These are phyloP conservation scores for Tricholoma bakamatsutake DNA, from an alignment of 768 basidiomycete species.

Conservation along the genomic window DNA sequence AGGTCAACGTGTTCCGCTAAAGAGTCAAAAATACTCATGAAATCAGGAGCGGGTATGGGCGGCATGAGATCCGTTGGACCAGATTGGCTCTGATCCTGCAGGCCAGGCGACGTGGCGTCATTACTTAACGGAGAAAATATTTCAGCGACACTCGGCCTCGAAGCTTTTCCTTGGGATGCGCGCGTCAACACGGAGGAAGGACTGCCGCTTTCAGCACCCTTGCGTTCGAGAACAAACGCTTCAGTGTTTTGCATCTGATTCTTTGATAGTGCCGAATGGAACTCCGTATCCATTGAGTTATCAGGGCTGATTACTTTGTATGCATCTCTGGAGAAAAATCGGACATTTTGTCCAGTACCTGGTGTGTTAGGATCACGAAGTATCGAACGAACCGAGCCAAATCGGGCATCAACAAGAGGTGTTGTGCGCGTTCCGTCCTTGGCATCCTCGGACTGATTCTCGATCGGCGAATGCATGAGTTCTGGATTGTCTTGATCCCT, in stretches of 20 bases:
- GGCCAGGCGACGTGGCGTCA: slow-evolving; percentile 10
- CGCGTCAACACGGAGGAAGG: slow-evolving; percentile 24
- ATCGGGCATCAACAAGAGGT: slow-evolving; percentile 28
- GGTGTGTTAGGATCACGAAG: slow-evolving; percentile 67
- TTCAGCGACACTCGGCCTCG: slow-evolving; percentile 41
- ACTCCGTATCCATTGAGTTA: slow-evolving; percentile 40
- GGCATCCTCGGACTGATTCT: slow-evolving; percentile 6
- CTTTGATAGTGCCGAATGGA: slow-evolving; percentile 23
- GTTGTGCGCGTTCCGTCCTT: slow-evolving; percentile 24
- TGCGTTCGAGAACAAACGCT: slow-evolving; percentile 25
- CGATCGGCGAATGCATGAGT: slow-evolving; percentile 2
- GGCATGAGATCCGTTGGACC: slow-evolving; percentile 27
- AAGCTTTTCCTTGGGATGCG: slow-evolving; percentile 28
- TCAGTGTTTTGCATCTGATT: slow-evolving; percentile 16
- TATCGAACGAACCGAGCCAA: slow-evolving; percentile 63
- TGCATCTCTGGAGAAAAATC: slow-evolving; percentile 69
- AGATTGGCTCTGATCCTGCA: slow-evolving; percentile 15
- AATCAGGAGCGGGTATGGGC: slow-evolving; percentile 35
- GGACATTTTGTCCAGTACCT: slow-evolving; percentile 73
- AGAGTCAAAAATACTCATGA: slow-evolving; percentile 48
- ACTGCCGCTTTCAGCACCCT: slow-evolving; percentile 23
- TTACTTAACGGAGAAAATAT: slow-evolving; percentile 42
- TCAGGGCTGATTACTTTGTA: slow-evolving; percentile 65
- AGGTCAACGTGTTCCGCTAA: slow-evolving; percentile 51
- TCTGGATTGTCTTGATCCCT: slow-evolving; percentile 18